A percentile compares a stretch with the other conserved stretches of the same genome.
Evolutionary conservation across 257 asterid species (phyloP).

Genomic region (Capsicum chinense): DNA sequence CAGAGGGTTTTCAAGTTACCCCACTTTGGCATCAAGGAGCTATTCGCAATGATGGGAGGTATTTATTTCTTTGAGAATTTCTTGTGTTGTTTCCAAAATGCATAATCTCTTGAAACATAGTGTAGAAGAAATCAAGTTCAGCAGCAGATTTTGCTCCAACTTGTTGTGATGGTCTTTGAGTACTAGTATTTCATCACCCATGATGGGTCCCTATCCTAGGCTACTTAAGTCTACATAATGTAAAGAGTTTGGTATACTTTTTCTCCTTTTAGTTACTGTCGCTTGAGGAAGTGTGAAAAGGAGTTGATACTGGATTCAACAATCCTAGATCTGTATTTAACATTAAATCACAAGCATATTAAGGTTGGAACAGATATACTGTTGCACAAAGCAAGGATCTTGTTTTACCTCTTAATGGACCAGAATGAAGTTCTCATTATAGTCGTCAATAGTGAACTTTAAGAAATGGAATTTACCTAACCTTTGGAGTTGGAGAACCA

Average conservation of each 20-base stretch:
- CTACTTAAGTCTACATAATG: not conserved
- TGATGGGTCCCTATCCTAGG: not conserved
- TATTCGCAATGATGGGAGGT: conserved; percentile 91
- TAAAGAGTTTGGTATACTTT: not conserved
- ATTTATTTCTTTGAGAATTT: conserved; percentile 24
- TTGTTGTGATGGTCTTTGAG: not conserved
- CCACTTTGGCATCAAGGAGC: conserved; percentile 96
- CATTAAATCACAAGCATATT: not conserved
- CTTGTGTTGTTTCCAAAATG: conserved; percentile 5
- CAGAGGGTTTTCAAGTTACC: conserved; percentile 94
- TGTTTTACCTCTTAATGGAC: not conserved
- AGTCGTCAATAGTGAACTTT: not conserved
- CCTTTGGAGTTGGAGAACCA: not conserved
- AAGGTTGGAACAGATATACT: conserved; percentile 13
- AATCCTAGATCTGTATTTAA: not conserved
- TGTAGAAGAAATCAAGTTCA: conserved; percentile 6
- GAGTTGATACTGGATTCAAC: not conserved
- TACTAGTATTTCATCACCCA: not conserved
- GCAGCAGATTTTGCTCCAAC: not conserved
- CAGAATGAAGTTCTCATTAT: conserved; percentile 6
- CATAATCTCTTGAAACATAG: not conserved
- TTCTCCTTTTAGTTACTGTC: conserved; percentile 9
- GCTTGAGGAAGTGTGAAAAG: not conserved
- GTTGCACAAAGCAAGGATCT: conserved; percentile 7
- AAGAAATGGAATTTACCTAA: not conserved